Evolutionary conservation across 768 basidiomycete genomes (phyloP).

Genomic region (Boletus tylopilopsis): DNA sequence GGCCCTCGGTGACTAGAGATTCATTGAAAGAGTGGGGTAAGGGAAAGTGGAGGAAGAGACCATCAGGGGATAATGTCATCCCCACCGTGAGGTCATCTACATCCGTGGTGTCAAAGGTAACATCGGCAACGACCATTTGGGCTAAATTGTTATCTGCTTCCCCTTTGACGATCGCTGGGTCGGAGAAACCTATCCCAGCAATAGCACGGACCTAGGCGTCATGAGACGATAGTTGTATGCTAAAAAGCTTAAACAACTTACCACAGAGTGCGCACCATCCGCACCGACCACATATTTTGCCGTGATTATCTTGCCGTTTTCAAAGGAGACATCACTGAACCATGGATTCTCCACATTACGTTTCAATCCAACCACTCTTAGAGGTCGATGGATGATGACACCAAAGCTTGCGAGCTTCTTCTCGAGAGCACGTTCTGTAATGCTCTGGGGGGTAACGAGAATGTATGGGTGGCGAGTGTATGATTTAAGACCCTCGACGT

Average conservation of each 20-base stretch:
- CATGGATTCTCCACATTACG: slow-evolving; percentile 25
- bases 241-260: slow-evolving; percentile 21
- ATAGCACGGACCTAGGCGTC: slow-evolving; percentile 38
- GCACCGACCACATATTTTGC: slow-evolving; percentile 49
- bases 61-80: slow-evolving; percentile 26
- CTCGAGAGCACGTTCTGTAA: slow-evolving; percentile 41
- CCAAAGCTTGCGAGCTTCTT: slow-evolving; percentile 31
- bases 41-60: slow-evolving; percentile 35
- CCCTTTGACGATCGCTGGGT: slow-evolving; percentile 35
- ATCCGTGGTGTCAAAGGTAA: slow-evolving; percentile 29
- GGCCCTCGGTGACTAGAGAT: slow-evolving; percentile 9
- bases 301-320: slow-evolving; percentile 41
- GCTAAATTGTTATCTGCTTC: slow-evolving; percentile 28
- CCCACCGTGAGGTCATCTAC: slow-evolving; percentile 7
- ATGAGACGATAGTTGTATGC: neutral
- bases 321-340: slow-evolving; percentile 41
- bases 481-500: slow-evolving; percentile 34
- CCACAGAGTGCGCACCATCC: slow-evolving; percentile 47
- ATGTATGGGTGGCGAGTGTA: slow-evolving; percentile 44
- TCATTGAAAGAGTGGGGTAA: slow-evolving; percentile 32
- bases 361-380: slow-evolving; percentile 39
- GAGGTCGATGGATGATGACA: slow-evolving; percentile 34
- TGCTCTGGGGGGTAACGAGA: slow-evolving; percentile 41
- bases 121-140: slow-evolving; percentile 47
- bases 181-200: slow-evolving; percentile 40